A percentile compares a stretch with the other conserved stretches of the same genome.
Conservation (phyloP, 129 eudicot species). For the Saposhnikovia divaricata region DNA sequence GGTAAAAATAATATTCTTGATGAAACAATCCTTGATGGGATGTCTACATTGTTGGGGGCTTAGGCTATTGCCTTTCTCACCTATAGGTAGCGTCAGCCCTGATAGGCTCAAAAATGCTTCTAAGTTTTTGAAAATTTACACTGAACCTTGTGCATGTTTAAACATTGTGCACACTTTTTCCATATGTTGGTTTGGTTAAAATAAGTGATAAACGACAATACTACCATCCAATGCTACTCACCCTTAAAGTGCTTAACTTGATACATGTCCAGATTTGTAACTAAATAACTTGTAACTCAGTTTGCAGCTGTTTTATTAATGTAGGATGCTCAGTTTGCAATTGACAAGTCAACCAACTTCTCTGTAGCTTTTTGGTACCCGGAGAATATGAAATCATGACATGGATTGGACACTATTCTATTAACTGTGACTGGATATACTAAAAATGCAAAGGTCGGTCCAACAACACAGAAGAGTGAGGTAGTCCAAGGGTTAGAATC, state of each 20-base stretch:
- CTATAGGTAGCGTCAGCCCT: no score
- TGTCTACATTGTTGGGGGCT: no score
- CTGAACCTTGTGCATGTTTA: neutral
- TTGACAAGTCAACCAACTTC: neutral
- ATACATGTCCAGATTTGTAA: neutral
- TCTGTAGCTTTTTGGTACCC: slow-evolving; percentile 13
- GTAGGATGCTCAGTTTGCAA: slow-evolving; percentile 15
- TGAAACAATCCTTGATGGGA: no score
- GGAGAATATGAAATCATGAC: neutral
- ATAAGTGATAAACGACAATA: neutral
- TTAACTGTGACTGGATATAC: slow-evolving; percentile 7
- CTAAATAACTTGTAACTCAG: neutral
- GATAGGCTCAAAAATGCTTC: neutral
- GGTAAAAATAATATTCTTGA: no score
- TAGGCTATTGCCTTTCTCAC: no score
- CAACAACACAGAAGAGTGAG: no score
- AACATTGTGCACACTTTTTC: neutral
- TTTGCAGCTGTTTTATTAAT: neutral
- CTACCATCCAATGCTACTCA: neutral
- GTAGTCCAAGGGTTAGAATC: no score
- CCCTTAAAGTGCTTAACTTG: neutral
- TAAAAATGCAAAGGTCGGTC: no score
- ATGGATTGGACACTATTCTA: slow-evolving; percentile 10
- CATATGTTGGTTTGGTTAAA: neutral
- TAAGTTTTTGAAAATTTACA: neutral